A percentile compares a stretch with the other conserved stretches of the same genome.
These are phyloP conservation scores for Aphanomyces stellatus DNA, from an alignment of 352 stramenopile species.

Conservation along the genomic window DNA sequence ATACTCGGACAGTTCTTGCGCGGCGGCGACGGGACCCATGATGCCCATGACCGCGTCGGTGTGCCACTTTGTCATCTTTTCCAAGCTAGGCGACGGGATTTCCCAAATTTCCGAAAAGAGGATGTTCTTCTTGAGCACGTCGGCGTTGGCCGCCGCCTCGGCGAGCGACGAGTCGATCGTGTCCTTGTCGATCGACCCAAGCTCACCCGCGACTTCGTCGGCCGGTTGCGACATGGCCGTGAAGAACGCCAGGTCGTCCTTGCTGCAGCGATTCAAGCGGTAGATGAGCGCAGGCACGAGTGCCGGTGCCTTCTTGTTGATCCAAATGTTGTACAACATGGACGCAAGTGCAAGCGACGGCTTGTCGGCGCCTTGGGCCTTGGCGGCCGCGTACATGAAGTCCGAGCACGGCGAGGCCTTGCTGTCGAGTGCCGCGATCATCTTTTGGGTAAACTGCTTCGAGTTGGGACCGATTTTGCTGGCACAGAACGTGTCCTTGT, in stretches of 20 bases:
- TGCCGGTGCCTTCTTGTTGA: constrained; percentile 9
- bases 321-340: constrained; percentile 24
- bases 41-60: constrained; percentile 21
- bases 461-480: constrained; percentile 20
- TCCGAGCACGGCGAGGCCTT: constrained; percentile 29
- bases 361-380: not conserved
- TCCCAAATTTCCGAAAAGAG: constrained; percentile 27
- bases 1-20: not conserved
- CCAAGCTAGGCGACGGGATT: constrained; percentile 24
- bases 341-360: constrained; percentile 41
- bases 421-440: constrained; percentile 25
- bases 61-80: constrained; percentile 22
- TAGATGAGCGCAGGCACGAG: constrained; percentile 31
- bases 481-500: constrained; percentile 19
- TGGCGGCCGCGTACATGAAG: constrained; percentile 23
- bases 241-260: constrained; percentile 28
- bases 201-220: constrained; percentile 18
- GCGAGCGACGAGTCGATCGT: constrained; percentile 18
- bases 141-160: constrained; percentile 19
- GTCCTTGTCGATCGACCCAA: not conserved
- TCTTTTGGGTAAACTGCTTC: constrained; percentile 8
- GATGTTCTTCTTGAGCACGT: constrained; percentile 32
- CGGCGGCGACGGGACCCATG: not conserved
- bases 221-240: constrained; percentile 23
- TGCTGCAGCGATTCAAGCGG: constrained; percentile 27